Evolutionary conservation across 352 stramenopile species (phyloP), one percentile per base, ranked within the genome.

Genomic region (Phytophthora sansomeana): DNA sequence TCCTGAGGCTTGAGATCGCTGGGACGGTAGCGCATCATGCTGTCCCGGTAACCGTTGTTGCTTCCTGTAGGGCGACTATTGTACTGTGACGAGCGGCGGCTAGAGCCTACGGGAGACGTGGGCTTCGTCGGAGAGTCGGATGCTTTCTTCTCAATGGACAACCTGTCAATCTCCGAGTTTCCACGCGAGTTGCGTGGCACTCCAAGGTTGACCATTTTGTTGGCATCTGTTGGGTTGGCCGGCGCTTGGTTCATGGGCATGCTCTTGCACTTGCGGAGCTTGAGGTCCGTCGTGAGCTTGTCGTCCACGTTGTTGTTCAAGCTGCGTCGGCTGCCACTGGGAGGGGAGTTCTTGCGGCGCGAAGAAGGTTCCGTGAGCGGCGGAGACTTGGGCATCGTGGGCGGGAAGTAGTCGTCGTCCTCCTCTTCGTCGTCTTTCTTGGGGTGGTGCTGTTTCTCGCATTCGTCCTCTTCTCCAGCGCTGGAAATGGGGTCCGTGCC

Each of bases 11-110:
- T 85, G 7, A 92, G 44, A 38, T 92, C 82, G 33, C 81, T 92
- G 3, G 84, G 84, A 16, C 81, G 81, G 58, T 91, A 91, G 32
- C 80, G 77, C 70, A 89, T 81, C 78, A 91, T 92, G 47, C 80
- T 89, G 28, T 91, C 84, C 14, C 83, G 83, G 30, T 67, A 74
- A 11, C 66, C 77, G 33, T 72, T 64, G 30, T 72, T 71, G 51
- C 28, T 63, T 33, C 54, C 52, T 24, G 21, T 24, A 24, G 21
- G 21, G 21, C 21, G 21, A 3, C 21, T 24, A 24, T 24, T 24
- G 3, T 13, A 5, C 36, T 39, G 33, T 6, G 36, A 54, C 38
- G 63, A 32, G n/a, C 11, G 21, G 17, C 36, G 64, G 14, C 49
- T 14, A 17, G 38, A 33, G 10, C 26, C 50, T 38, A 44, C 60